Evolutionary conservation across 1,139 yeast genomes (phyloP).

Genomic region (Tardiomyces depauwii): DNA sequence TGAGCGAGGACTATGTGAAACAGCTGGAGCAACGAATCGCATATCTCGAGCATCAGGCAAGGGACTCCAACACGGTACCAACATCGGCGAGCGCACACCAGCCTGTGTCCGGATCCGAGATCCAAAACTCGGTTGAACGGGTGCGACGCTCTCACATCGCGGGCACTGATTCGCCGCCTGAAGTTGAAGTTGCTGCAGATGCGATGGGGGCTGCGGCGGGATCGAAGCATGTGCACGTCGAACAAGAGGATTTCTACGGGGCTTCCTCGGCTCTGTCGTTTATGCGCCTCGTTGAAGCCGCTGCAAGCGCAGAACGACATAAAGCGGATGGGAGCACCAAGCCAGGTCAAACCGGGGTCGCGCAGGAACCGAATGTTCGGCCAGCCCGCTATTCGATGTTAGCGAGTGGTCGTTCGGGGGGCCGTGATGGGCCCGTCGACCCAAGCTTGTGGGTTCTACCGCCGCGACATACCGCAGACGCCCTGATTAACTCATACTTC

Average conservation of each 20-base stretch:
- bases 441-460: slow-evolving; percentile 8
- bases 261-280: slow-evolving; percentile 12
- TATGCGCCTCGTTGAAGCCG: slow-evolving; percentile 12
- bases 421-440: too few species aligned
- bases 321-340: not conserved
- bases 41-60: not conserved
- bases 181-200: slow-evolving; percentile 4
- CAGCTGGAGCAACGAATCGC: slow-evolving; percentile 7
- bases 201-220: slow-evolving; percentile 10
- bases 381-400: too few species aligned
- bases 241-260: slow-evolving; percentile 8
- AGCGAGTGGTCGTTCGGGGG: too few species aligned
- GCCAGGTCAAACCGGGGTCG: too few species aligned
- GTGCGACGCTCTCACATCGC: too few species aligned
- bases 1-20: slow-evolving; percentile 9
- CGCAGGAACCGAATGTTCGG: too few species aligned
- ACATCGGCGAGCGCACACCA: too few species aligned
- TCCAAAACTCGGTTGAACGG: too few species aligned
- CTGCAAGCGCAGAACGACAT: slow-evolving; percentile 5
- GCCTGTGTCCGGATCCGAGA: too few species aligned
- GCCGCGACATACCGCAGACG: slow-evolving; percentile 10
- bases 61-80: too few species aligned
- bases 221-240: not conserved
- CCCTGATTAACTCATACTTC: slow-evolving; percentile 9
- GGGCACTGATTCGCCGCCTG: too few species aligned